Evolutionary conservation across 2,329 filamentous ascomycete species (phyloP).

Genomic region (Pseudogymnoascus sp.): DNA sequence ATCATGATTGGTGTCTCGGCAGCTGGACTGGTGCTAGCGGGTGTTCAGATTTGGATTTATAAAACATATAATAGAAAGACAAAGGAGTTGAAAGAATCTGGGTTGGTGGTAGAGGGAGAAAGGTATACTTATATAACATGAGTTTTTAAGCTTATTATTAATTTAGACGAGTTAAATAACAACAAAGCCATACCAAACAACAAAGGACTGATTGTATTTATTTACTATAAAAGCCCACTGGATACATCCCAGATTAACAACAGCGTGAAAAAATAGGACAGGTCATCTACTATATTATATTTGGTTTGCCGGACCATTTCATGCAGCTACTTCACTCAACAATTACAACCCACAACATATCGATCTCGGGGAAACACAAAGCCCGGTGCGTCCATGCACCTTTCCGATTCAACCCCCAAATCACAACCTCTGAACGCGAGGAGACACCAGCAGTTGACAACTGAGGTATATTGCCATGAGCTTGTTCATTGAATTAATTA

Average conservation of each 20-base stretch:
- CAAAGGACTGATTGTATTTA: not conserved
- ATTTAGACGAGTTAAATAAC: not conserved
- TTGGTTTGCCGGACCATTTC: not conserved
- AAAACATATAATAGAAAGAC: conserved; percentile 8
- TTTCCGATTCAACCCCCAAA: not conserved
- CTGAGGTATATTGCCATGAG: not conserved
- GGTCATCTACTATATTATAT: not conserved
- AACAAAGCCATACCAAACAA: not conserved
- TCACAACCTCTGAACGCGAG: not conserved
- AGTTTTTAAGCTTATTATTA: not conserved
- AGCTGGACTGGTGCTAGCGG: not conserved
- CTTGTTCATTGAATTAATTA: not conserved
- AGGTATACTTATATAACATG: not conserved
- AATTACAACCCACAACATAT: not conserved
- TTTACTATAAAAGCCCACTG: not conserved
- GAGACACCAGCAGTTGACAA: no score
- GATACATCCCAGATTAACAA: not conserved
- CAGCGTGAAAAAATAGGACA: not conserved
- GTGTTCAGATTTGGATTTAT: conserved; percentile 3
- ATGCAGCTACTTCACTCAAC: not conserved
- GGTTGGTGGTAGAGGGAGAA: not conserved
- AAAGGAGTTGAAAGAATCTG: not conserved
- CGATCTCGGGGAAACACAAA: not conserved
- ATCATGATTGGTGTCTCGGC: conserved; percentile 10
- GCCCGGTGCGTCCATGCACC: not conserved